Percentiles rank a stretch among this genome's conserved stretches.
Conservation (phyloP, 208 protist genomes). For the Porcisia hertigi region DNA sequence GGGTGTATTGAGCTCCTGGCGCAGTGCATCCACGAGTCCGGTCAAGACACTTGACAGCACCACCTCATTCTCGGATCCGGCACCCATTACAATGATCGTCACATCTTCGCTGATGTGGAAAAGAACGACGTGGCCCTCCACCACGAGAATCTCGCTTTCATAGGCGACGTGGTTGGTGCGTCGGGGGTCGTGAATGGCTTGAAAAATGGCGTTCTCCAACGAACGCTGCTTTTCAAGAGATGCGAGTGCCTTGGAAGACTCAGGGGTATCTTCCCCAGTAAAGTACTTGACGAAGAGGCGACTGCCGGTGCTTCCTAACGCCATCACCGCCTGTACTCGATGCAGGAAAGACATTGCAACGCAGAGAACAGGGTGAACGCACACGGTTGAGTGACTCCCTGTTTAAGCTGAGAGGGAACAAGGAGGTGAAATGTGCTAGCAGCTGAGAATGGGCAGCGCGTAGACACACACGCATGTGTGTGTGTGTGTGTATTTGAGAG, state of each 20-base stretch:
- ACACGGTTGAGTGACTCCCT: constrained; percentile 31
- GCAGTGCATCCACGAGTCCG: constrained; percentile 68
- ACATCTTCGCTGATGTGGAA: constrained; percentile 67
- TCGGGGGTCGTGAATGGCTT: constrained; percentile 36
- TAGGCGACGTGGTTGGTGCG: constrained; percentile 21
- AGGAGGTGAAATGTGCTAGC: not conserved
- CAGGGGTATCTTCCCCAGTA: constrained; percentile 53
- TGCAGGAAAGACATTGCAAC: constrained; percentile 82
- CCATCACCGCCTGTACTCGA: constrained; percentile 80
- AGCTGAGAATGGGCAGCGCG: not conserved
- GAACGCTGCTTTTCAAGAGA: constrained; percentile 64
- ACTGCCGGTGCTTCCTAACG: constrained; percentile 65
- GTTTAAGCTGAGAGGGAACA: constrained; percentile 2
- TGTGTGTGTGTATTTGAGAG: not conserved
- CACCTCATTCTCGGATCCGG: constrained; percentile 81
- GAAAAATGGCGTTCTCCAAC: constrained; percentile 64
- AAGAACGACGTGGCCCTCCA: constrained; percentile 77
- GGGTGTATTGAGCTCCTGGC: constrained; percentile 51
- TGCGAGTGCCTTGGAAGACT: constrained; percentile 49
- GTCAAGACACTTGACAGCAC: constrained; percentile 71
- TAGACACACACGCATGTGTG: not conserved
- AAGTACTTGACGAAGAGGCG: constrained; percentile 92
- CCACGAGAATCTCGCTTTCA: constrained; percentile 73
- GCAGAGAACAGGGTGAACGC: not conserved
- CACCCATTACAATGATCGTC: constrained; percentile 80